Base-by-base conservation (phyloP, 2,329 filamentous ascomycete species). In the Hirsutella rhossiliensis region DNA sequence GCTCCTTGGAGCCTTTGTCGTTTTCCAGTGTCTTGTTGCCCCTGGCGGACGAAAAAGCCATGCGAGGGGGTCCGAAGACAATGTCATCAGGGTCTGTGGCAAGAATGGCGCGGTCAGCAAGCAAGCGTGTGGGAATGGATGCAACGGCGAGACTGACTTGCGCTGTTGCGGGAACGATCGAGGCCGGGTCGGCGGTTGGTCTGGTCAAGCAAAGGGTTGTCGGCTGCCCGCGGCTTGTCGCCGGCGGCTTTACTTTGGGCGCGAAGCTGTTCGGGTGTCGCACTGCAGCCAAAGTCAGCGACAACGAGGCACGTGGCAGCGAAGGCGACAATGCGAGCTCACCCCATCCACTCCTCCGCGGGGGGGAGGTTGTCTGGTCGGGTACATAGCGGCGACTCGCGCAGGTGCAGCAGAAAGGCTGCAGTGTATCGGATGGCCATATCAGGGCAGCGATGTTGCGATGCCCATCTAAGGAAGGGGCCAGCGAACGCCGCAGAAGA, bases 331-430 rank as follows among this genome's bases (percentile, higher is more conserved):
- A 38, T 13, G 41, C 20, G 7, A 41, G 65, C 77, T 60, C 72
- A 94, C 84, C 90, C 88, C 87, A 96, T 94, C 89, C 89, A 97
- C 71, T 94, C 87, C 67, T 94, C 87, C 50, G 83, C 76, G 23
- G 87, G 84, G 51, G 88, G 89, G 39, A 96, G 74, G 50, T 74
- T 76, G 50, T 82, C 70, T 40, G 90, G 90, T 65, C 86, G 94
- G 54, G 75, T 69, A 58, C 88, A 88, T 62, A 95, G 72, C 52
- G 88, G 88, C 51, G 90, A 96, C 47, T 83, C 73, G 64, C 82
- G 78, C 56, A 97, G 71, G 61, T 75, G 73, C 56, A 87, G 70
- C 54, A 97, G 72, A 65, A 84, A 75, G 51, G 89, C 85, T 63
- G 77, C 72, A 49, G 84, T 76, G 64, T 96, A 96, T 70, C 78